Base-by-base conservation (phyloP, 768 basidiomycete genomes). In the Calocera viscosa region DNA sequence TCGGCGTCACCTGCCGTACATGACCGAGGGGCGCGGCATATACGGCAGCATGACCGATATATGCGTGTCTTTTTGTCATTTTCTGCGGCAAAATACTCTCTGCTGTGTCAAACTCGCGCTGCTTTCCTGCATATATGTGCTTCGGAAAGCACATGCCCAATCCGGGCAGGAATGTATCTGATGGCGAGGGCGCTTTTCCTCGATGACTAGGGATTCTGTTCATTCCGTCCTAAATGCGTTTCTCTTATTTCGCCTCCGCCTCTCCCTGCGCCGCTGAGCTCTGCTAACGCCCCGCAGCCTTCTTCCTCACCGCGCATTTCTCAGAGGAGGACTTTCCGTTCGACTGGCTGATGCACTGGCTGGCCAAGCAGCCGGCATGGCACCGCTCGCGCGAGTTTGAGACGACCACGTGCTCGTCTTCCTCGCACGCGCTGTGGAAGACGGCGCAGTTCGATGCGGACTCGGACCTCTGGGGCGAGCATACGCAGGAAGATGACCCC, bases 311-410 rank as follows among this genome's bases (percentile, higher is more conserved):
- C 17, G 90, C 90, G 10, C 88, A 91, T 76, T 92, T 92, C 79
- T 88, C 85, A 70, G 90, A 92, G 77, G 90, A 92, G 76, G 90
- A 92, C 73, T 89, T 89, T 70, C 90, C 90, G 2, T 92, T 91
- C 71, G 90, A 92, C 77, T 92, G 90, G 90, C 82, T 92, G 65
- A 91, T 91, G 88, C 82, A 91, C 34, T 92, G 90, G 90, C 84
- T 92, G 63, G 89, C 89, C 47, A 86, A 89, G 64, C 82, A 88
- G 39, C 65, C 65, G 7, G 53, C 69, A 16, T 65, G 49, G 63
- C 60, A 64, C 35, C 68, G 69, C 40, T 90, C 90, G 8, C 84
- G 90, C 67, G 90, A 92, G 76, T 91, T 92, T 68, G 90, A 92
- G 77, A 91, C 90, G 0, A 92, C 90, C 19, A 91, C 90, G 14